Base-by-base conservation (phyloP, 1,284 basidiomycete species). In the Schizopora paradoxa region DNA sequence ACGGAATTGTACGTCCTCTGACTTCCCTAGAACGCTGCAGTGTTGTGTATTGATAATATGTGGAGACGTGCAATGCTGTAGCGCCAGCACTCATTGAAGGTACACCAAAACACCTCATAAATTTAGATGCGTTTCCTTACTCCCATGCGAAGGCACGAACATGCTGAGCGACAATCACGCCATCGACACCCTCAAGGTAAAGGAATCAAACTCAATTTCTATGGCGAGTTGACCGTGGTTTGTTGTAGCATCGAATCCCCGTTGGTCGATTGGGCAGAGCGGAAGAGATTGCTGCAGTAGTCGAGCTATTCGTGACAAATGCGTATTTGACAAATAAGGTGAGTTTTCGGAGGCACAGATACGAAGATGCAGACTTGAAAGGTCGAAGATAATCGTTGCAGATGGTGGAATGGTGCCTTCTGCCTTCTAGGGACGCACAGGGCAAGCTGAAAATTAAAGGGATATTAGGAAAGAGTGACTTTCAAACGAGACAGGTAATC, bases 291-390 rank as follows among this genome's bases (percentile, higher is more conserved):
- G 70, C 74, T 3, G 67, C 69, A 13, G 62, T 76, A 21, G 72
- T 77, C 10, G 68, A 72, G 48, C 58, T 73, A 57, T 61, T 76
- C 13, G 68, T 68, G 2, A 67, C 63, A 2, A 77, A 76, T 52
- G 64, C 60, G 3, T 77, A 76, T 45, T 73, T 77, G 69, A 76
- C 74, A 13, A 75, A 77, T 62, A 76, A 78, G 67, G 75, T 72
- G 38, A 16, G 64, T 41, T n/a, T n/a, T 18, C 19, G 25, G 6
- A 8, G 7, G 32, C 16, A 11, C 14, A n/a, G n/a, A 19, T 21
- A n/a, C 28, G 8, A n/a, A 18, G 13, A 22, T 44, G n/a, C 16
- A 19, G 14, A 33, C 11, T 39, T 34, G 36, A 19, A 21, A 21
- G 31, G 13, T 19, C 21, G 27, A 23, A 53, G 52, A 53, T 53